Evolutionary conservation across 257 asterid genomes (phyloP).

Genomic region (Lavandula angustifolia): DNA sequence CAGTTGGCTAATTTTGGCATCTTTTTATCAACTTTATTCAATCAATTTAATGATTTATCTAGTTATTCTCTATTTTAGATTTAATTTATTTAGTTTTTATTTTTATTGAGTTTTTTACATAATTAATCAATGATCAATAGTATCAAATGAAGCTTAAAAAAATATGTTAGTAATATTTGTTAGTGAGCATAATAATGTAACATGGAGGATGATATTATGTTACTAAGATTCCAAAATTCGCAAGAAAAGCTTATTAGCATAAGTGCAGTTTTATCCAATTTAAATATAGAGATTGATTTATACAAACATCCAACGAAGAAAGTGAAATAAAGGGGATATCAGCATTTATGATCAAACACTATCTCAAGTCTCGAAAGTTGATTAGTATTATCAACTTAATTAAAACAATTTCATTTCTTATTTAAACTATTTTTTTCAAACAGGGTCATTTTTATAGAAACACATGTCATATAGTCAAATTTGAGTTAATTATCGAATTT

Average conservation of each 20-base stretch:
- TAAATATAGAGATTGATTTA: conserved; percentile 23
- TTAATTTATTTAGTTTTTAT: not conserved
- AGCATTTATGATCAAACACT: conserved; percentile 36
- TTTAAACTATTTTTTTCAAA: too few relatives aligned
- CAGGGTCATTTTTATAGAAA: too few relatives aligned
- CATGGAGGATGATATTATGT: not conserved
- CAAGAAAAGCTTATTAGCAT: conserved; percentile 15
- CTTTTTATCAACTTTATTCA: not conserved
- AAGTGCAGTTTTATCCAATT: conserved; percentile 6
- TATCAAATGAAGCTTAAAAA: not conserved
- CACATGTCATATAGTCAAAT: too few relatives aligned
- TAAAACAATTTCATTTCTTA: not conserved
- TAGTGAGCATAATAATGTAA: not conserved
- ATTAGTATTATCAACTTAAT: conserved; percentile 15
- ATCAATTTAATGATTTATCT: not conserved
- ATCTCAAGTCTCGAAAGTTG: conserved; percentile 26
- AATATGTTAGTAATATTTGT: not conserved
- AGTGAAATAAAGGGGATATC: conserved; percentile 10
- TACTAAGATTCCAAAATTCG: not conserved
- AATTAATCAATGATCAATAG: too few relatives aligned
- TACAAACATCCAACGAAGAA: conserved; percentile 35
- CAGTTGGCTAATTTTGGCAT: not conserved
- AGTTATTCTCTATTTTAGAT: not conserved
- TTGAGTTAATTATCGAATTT: too few relatives aligned
- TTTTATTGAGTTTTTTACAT: too few relatives aligned